Percentiles rank a stretch among this genome's conserved stretches.
phyloP scores from a whole-genome alignment of 2,329 filamentous ascomycete species.

The Colletotrichum spaethianum region DNA sequence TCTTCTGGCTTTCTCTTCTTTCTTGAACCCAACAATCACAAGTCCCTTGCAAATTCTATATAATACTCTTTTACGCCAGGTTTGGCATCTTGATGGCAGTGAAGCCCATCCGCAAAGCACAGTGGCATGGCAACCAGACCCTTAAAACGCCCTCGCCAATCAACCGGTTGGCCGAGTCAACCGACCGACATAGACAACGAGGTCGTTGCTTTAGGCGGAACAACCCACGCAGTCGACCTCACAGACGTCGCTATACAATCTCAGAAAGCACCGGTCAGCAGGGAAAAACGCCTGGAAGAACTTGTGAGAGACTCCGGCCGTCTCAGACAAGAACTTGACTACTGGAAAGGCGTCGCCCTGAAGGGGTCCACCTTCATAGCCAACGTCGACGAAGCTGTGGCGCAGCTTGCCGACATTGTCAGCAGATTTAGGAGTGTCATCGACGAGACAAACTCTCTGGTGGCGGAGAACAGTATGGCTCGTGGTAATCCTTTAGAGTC shows the following conservation, averaged over 20 bases:
- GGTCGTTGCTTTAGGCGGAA: slow-evolving; percentile 1
- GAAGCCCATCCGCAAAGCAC: not conserved
- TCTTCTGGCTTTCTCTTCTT: not conserved
- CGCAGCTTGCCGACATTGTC: not conserved
- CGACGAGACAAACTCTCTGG: not conserved
- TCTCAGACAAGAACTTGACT: slow-evolving; percentile 15
- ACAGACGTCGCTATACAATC: slow-evolving; percentile 4
- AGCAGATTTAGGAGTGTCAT: not conserved
- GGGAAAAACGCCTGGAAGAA: slow-evolving; percentile 62
- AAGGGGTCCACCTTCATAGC: not conserved
- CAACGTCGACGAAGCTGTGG: not conserved
- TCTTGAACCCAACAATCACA: not conserved
- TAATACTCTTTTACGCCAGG: not conserved
- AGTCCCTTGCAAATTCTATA: not conserved
- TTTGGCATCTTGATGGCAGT: too few species aligned
- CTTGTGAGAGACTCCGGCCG: slow-evolving; percentile 11
- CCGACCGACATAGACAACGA: slow-evolving; percentile 2
- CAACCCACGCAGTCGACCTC: slow-evolving; percentile 6
- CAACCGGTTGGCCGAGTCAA: not conserved
- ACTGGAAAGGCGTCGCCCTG: not conserved
- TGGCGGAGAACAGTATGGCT: not conserved
- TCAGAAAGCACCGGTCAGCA: slow-evolving; percentile 14
- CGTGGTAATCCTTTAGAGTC: not conserved
- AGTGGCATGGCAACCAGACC: not conserved
- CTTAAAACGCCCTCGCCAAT: slow-evolving; percentile 5